Conservation (phyloP, 495 filamentous ascomycete genomes). For the Friedmanniomyces endolithicus region DNA sequence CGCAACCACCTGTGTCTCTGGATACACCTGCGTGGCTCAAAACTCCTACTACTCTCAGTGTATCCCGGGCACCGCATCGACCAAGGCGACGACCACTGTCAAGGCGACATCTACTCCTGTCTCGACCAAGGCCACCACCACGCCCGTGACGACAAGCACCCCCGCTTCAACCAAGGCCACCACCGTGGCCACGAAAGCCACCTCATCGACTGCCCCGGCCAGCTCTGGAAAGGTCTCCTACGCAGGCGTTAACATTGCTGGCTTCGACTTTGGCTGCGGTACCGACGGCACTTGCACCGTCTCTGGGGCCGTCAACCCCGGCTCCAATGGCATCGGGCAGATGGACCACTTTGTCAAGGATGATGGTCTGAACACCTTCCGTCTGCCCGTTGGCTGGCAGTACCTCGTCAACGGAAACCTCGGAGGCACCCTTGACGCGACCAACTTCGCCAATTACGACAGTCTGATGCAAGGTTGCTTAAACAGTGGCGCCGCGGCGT, state of each 20-base stretch:
- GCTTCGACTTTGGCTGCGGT: conserved; percentile 41
- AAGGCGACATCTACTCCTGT: neutral
- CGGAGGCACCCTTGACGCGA: conserved; percentile 37
- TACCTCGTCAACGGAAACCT: conserved; percentile 40
- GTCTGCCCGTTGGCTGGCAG: conserved; percentile 45
- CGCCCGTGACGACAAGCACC: neutral
- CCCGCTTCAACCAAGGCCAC: neutral
- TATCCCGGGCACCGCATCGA: conserved; percentile 3
- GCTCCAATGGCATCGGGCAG: conserved; percentile 31
- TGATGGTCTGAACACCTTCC: conserved; percentile 43
- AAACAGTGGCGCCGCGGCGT: conserved; percentile 37
- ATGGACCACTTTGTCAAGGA: conserved; percentile 45
- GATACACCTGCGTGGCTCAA: conserved; percentile 6
- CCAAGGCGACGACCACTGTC: too few relatives aligned
- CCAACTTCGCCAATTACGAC: conserved; percentile 44
- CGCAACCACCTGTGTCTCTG: conserved; percentile 17
- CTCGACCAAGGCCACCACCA: neutral
- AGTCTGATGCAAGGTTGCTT: conserved; percentile 47
- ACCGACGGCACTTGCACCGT: conserved; percentile 35
- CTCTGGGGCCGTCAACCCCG: conserved; percentile 21
- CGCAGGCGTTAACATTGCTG: conserved; percentile 35
- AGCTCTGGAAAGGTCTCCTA: conserved; percentile 20
- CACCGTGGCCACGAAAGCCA: neutral
- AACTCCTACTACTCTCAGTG: conserved; percentile 22
- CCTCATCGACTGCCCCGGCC: neutral